Evolutionary conservation across 2,329 filamentous ascomycete genomes (phyloP).

Genomic region (Westerdykella sp.): DNA sequence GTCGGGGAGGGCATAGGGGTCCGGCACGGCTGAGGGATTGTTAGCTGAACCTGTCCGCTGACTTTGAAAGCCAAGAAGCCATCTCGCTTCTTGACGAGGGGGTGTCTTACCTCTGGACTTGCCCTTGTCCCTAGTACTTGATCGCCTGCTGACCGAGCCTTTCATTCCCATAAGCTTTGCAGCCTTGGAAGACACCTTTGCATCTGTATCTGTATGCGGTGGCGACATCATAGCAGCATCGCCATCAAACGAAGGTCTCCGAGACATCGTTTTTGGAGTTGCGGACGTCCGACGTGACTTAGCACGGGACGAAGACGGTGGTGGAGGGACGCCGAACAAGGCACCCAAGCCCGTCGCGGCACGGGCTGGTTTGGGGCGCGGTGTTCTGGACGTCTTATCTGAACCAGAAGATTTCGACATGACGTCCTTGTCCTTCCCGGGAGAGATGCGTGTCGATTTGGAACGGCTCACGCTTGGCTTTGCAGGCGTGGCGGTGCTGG

Average conservation of each 20-base stretch:
- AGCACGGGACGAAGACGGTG: slow-evolving; percentile 52
- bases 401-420: slow-evolving; percentile 66
- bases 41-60: slow-evolving; percentile 36
- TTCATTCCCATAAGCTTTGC: slow-evolving; percentile 66
- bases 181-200: slow-evolving; percentile 65
- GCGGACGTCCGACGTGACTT: slow-evolving; percentile 61
- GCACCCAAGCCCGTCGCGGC: slow-evolving; percentile 55
- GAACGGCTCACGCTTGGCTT: slow-evolving; percentile 47
- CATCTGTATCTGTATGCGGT: slow-evolving; percentile 58
- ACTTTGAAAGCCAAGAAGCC: slow-evolving; percentile 22
- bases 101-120: slow-evolving; percentile 45
- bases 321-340: slow-evolving; percentile 51
- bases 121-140: slow-evolving; percentile 39
- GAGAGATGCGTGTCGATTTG: slow-evolving; percentile 49
- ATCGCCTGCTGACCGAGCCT: slow-evolving; percentile 36
- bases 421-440: slow-evolving; percentile 53
- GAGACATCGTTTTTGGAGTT: slow-evolving; percentile 54
- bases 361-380: slow-evolving; percentile 48
- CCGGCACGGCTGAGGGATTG: slow-evolving; percentile 36
- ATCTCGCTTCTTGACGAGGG: slow-evolving; percentile 13
- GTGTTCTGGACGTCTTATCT: slow-evolving; percentile 57
- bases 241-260: slow-evolving; percentile 63
- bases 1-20: slow-evolving; percentile 59
- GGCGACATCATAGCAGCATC: slow-evolving; percentile 62
- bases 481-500: slow-evolving; percentile 18